Percentiles rank a stretch among this genome's conserved stretches.
Evolutionary conservation across 176 grass and related monocot species (phyloP).

Genomic region (Carex scoparia): DNA sequence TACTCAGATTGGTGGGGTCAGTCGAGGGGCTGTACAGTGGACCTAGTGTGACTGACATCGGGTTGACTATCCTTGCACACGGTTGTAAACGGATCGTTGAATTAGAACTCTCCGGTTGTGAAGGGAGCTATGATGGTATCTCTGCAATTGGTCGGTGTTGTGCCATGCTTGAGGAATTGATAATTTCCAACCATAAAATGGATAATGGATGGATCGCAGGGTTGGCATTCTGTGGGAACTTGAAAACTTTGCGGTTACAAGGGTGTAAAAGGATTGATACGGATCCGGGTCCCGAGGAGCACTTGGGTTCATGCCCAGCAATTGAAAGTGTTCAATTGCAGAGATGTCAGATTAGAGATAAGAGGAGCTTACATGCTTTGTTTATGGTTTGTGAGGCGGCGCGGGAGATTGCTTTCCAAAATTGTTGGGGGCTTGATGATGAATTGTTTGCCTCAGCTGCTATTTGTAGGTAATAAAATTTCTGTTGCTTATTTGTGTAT

Average conservation of each 20-base stretch:
- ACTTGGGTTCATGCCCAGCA: conserved; percentile 72
- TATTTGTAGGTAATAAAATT: conserved; percentile 58
- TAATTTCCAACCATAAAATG: conserved; percentile 67
- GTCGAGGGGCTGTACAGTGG: conserved; percentile 46
- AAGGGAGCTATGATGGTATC: conserved; percentile 85
- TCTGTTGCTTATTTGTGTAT: conserved; percentile 23
- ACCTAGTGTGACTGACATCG: conserved; percentile 75
- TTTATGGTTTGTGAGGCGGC: conserved; percentile 74
- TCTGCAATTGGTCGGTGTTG: conserved; percentile 84
- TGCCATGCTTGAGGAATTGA: conserved; percentile 86
- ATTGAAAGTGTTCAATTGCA: conserved; percentile 84
- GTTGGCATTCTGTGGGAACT: conserved; percentile 77
- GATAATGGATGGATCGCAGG: conserved; percentile 73
- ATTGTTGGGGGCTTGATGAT: conserved; percentile 95
- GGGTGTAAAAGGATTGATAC: conserved; percentile 63
- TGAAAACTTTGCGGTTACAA: conserved; percentile 73
- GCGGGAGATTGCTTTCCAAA: conserved; percentile 62
- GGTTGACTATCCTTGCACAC: conserved; percentile 93
- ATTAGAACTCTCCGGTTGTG: conserved; percentile 72
- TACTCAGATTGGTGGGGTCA: conserved; percentile 60
- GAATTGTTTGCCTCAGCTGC: conserved; percentile 61
- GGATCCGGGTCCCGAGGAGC: conserved; percentile 66
- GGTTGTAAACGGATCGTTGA: conserved; percentile 84
- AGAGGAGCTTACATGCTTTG: conserved; percentile 49
- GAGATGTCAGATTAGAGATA: conserved; percentile 64